A percentile compares a stretch with the other conserved stretches of the same genome.
Evolutionary conservation across 2,329 filamentous ascomycete genomes (phyloP).

Genomic region (Arthrobotrys pseudoclavata): DNA sequence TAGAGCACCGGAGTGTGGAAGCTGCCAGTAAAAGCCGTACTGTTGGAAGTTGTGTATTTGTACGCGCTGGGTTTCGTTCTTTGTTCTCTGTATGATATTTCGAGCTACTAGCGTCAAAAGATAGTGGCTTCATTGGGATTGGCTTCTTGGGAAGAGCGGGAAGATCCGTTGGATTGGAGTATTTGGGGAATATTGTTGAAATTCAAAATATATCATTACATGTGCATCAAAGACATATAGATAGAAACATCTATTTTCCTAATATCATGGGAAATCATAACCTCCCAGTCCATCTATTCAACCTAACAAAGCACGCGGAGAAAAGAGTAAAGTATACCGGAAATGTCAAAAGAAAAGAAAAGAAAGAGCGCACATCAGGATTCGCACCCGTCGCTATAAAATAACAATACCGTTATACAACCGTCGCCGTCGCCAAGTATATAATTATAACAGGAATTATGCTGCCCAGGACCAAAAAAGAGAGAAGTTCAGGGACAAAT

Average conservation of each 20-base stretch:
- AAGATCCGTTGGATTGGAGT: not conserved
- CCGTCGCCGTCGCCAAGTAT: slow-evolving; percentile 6
- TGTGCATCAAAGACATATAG: not conserved
- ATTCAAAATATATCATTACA: slow-evolving; percentile 10
- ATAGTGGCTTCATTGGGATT: not conserved
- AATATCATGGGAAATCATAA: slow-evolving; percentile 3
- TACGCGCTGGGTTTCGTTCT: not conserved
- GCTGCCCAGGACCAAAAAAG: not conserved
- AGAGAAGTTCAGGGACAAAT: not conserved
- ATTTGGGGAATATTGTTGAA: not conserved
- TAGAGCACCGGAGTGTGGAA: slow-evolving; percentile 46
- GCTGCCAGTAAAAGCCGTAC: slow-evolving; percentile 25
- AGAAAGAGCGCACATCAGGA: slow-evolving; percentile 7
- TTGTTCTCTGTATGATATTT: slow-evolving; percentile 25
- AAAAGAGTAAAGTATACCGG: not conserved
- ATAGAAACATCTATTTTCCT: not conserved
- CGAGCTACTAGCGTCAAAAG: not conserved
- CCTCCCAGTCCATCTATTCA: slow-evolving; percentile 3
- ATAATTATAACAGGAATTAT: slow-evolving; percentile 8
- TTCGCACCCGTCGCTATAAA: slow-evolving; percentile 29
- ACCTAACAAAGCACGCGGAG: not conserved
- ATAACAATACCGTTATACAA: slow-evolving; percentile 2
- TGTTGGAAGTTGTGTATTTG: not conserved
- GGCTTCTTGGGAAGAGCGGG: slow-evolving; percentile 12
- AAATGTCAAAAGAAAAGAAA: not conserved